Evolutionary conservation across 768 basidiomycete genomes (phyloP).

Genomic region (Suillus decipiens): DNA sequence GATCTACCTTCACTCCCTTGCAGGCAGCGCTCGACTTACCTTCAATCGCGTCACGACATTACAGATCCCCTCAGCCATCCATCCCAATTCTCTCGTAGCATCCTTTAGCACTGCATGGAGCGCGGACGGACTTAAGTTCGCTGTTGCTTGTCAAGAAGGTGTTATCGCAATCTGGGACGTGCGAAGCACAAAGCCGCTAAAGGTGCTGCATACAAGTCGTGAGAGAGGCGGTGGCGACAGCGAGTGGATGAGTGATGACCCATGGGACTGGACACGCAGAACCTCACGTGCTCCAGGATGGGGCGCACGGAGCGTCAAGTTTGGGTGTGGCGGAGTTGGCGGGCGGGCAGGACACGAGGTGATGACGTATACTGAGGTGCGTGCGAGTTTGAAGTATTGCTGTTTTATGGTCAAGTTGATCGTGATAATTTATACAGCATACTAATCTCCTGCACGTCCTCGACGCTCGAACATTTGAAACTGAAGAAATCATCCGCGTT

Average conservation of each 20-base stretch:
- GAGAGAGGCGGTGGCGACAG: constrained; percentile 42
- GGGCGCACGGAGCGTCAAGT: constrained; percentile 87
- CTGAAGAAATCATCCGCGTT: constrained; percentile 60
- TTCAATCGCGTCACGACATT: constrained; percentile 73
- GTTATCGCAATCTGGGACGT: constrained; percentile 84
- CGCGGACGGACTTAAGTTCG: constrained; percentile 73
- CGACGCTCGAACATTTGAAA: constrained; percentile 85
- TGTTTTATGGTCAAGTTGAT: not conserved
- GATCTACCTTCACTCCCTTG: constrained; percentile 78
- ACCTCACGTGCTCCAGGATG: constrained; percentile 69
- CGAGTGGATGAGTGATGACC: constrained; percentile 62
- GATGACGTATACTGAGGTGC: constrained; percentile 88
- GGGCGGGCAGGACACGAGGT: constrained; percentile 63
- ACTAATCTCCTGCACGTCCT: constrained; percentile 80
- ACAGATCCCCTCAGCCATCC: constrained; percentile 58
- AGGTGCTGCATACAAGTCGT: constrained; percentile 62
- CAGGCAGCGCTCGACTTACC: constrained; percentile 59
- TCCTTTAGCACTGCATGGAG: constrained; percentile 84
- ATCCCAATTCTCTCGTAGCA: constrained; percentile 53
- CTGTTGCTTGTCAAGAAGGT: constrained; percentile 82
- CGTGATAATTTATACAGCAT: constrained; percentile 51
- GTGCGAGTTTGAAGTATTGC: constrained; percentile 18
- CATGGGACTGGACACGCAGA: constrained; percentile 68
- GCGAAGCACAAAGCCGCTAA: constrained; percentile 68
- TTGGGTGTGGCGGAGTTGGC: constrained; percentile 59